phyloP scores from a whole-genome alignment of 108 stramenopile species.

The Pseudonitzschia multistriata region DNA sequence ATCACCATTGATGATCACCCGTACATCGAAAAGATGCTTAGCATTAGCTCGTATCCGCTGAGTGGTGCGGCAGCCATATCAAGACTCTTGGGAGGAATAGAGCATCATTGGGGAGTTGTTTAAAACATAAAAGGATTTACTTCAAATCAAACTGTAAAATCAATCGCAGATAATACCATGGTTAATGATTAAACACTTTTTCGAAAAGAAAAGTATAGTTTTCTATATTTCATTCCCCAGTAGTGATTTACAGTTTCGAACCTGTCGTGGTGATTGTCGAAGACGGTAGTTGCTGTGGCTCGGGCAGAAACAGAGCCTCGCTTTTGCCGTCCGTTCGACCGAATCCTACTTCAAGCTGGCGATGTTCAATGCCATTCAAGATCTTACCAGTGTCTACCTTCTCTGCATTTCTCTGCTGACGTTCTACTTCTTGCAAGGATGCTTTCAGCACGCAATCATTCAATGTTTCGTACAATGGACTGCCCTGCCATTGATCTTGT shows the following conservation, averaged over 20 bases:
- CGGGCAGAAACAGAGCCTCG: constrained; percentile 23
- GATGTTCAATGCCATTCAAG: constrained; percentile 27
- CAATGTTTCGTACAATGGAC: constrained; percentile 63
- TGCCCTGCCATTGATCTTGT: constrained; percentile 61
- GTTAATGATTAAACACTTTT: no score
- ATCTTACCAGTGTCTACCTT: constrained; percentile 7
- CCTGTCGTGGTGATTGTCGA: not conserved
- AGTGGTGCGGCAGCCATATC: constrained; percentile 92
- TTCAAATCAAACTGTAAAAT: not conserved
- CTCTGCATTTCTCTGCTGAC: not conserved
- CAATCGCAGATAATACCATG: no score
- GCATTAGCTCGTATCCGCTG: constrained; percentile 93
- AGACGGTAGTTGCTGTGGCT: not conserved
- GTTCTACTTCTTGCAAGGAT: constrained; percentile 6
- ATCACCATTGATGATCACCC: constrained; percentile 92
- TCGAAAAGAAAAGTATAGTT: no score
- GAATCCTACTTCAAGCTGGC: constrained; percentile 31
- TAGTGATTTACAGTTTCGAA: constrained; percentile 1
- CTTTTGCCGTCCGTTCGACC: constrained; percentile 16
- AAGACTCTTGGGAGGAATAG: constrained; percentile 88
- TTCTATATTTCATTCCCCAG: no score
- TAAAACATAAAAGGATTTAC: constrained; percentile 21
- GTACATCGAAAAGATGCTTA: constrained; percentile 94
- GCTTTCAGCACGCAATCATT: constrained; percentile 50
- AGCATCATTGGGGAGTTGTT: constrained; percentile 94